phyloP scores from a whole-genome alignment of 495 filamentous ascomycete genomes.

The Penicillium subrubescens region DNA sequence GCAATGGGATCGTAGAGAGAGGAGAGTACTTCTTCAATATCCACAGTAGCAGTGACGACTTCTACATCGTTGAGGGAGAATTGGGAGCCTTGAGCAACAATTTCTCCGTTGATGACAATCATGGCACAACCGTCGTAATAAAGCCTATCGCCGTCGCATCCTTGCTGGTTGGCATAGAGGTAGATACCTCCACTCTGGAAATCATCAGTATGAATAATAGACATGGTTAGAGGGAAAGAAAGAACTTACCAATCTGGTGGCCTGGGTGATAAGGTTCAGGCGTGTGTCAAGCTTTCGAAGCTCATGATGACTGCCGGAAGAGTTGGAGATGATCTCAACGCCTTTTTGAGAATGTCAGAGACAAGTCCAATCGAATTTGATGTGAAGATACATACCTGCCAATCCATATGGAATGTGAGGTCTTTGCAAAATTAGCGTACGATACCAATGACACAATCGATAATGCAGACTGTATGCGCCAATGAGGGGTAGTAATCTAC shows the following conservation, averaged over 20 bases:
- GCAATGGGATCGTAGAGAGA: conserved; percentile 14
- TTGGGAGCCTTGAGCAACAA: conserved; percentile 71
- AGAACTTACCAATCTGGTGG: conserved; percentile 60
- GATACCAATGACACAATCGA: not conserved
- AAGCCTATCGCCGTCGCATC: conserved; percentile 70
- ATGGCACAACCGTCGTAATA: conserved; percentile 77
- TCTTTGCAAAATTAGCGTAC: conserved; percentile 11
- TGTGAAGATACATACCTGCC: conserved; percentile 27
- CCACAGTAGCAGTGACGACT: conserved; percentile 77
- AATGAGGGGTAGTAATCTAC: not conserved
- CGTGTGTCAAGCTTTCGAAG: conserved; percentile 76
- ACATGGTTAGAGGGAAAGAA: not conserved
- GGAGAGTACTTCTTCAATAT: conserved; percentile 71
- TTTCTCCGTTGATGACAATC: conserved; percentile 73
- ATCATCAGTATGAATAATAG: not conserved
- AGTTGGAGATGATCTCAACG: conserved; percentile 80
- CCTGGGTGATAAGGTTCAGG: conserved; percentile 73
- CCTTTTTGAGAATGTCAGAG: conserved; percentile 24
- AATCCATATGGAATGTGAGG: conserved; percentile 41
- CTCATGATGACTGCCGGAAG: conserved; percentile 70
- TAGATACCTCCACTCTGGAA: conserved; percentile 70
- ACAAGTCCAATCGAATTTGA: not conserved
- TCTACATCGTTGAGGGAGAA: conserved; percentile 84
- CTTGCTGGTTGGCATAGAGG: conserved; percentile 72
- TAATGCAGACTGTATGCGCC: not conserved